phyloP scores from a whole-genome alignment of 352 stramenopile species.

The Pythium aphanidermatum region DNA sequence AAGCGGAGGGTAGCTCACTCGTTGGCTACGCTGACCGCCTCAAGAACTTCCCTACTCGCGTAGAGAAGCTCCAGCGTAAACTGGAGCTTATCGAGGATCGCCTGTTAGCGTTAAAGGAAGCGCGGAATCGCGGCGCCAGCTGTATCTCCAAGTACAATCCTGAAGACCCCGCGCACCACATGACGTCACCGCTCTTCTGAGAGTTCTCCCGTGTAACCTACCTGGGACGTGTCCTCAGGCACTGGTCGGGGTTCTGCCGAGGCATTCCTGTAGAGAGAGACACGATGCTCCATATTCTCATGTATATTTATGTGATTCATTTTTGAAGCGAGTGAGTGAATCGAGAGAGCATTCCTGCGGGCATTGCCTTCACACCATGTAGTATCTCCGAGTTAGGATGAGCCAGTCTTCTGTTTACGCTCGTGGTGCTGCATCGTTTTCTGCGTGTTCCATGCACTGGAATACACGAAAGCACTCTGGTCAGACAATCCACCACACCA shows the following conservation, averaged over 20 bases:
- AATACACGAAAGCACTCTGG: background rate
- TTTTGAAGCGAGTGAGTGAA: too few relatives aligned
- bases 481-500: too few relatives aligned
- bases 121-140: slow-evolving; percentile 25
- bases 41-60: slow-evolving; percentile 52
- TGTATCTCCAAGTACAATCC: slow-evolving; percentile 24
- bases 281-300: too few relatives aligned
- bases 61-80: slow-evolving; percentile 64
- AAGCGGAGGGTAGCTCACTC: slow-evolving; percentile 45
- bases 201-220: too few relatives aligned
- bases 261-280: too few relatives aligned
- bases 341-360: too few relatives aligned
- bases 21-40: slow-evolving; percentile 71
- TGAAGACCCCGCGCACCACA: slow-evolving; percentile 1
- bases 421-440: slow-evolving; percentile 47
- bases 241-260: too few relatives aligned
- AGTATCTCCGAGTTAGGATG: too few relatives aligned
- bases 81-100: slow-evolving; percentile 61
- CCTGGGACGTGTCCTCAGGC: too few relatives aligned
- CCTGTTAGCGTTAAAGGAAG: slow-evolving; percentile 54
- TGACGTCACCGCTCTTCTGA: slow-evolving; percentile 46
- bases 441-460: slow-evolving; percentile 62
- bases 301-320: too few relatives aligned
- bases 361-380: too few relatives aligned
- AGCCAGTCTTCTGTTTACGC: slow-evolving; percentile 21